Base-by-base conservation (phyloP, 805 yeast genomes). In the Pichia paraexigua region DNA sequence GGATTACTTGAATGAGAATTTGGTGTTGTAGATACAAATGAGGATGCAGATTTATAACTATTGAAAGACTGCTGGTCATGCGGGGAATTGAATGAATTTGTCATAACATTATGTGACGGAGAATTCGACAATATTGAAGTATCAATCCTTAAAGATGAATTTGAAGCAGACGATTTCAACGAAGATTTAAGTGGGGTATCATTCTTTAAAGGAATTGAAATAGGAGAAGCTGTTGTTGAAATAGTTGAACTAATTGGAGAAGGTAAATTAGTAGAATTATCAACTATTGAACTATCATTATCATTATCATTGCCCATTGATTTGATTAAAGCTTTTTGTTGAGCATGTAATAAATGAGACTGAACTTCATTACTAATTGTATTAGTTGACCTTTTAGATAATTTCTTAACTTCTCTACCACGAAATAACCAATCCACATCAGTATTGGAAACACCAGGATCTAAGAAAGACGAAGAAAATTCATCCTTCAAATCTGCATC, bases 361-460 rank as follows among this genome's bases (percentile, higher is more conserved):
- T 65, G 66, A 21, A 62, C 68, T 35, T 65, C 69, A 40, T 54
- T 59, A 46, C 62, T 62, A 12, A 66, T 56, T 15, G 61, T 58
- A 45, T 60, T 61, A n/a, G 39, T 35, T 27, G 65, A 61, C 57
- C 72, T 75, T 57, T 76, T 77, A 41, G 76, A 69, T 46, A 76
- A 61, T 56, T 77, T 80, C 67, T 78, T 80, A 35, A 66, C 73
- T 41, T 83, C 81, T 62, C 83, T 83, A n/a, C 91, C 91, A 59
- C 89, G 73, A 62, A 86, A 86, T 27, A 87, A 71, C 95, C 95
- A 87, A 61, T 86, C 95, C 13, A 87, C 90, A 58, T 86, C 92
- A 43, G 87, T 84, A 59, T 83, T 82, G 48, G 84, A 71, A 2
- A 82, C 87, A 5, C 87, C 86, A 2, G 70, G 66, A 39, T 63